A percentile compares a stretch with the other conserved stretches of the same genome.
These are phyloP conservation scores for Usnea hakonensis DNA, from an alignment of 495 filamentous ascomycete genomes.

Conservation along the genomic window DNA sequence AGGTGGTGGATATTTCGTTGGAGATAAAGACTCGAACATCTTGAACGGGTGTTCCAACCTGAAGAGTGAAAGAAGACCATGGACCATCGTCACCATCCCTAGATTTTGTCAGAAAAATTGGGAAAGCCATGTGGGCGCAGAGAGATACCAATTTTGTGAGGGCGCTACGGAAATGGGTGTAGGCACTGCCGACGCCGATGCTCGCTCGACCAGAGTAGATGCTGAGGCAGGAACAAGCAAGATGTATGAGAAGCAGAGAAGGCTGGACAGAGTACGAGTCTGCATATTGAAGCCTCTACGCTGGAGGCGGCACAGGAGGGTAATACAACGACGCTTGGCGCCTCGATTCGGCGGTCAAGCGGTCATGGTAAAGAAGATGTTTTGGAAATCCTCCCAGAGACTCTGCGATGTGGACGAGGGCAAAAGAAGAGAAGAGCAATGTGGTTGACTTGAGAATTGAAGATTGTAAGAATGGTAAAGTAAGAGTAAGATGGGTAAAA, in stretches of 20 bases:
- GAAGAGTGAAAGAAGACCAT: slow-evolving; percentile 46
- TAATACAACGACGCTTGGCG: neutral
- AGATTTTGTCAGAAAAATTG: neutral
- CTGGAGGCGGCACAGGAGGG: neutral
- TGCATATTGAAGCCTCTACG: neutral
- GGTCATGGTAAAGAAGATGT: neutral
- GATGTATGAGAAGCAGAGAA: slow-evolving; percentile 2
- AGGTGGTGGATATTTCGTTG: slow-evolving; percentile 38
- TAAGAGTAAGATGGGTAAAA: too few relatives aligned
- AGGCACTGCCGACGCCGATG: slow-evolving; percentile 11
- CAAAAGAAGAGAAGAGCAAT: neutral
- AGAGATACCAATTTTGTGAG: slow-evolving; percentile 21
- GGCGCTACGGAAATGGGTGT: slow-evolving; percentile 18
- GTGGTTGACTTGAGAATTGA: neutral
- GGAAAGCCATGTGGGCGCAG: neutral
- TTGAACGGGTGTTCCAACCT: slow-evolving; percentile 44
- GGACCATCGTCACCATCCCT: slow-evolving; percentile 49
- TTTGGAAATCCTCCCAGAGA: neutral
- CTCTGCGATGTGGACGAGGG: neutral
- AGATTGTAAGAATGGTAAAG: neutral
- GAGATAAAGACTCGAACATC: slow-evolving; percentile 39
- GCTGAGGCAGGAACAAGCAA: neutral
- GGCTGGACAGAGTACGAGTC: neutral
- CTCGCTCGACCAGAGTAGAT: neutral
- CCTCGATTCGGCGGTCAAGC: neutral